These are phyloP conservation scores for Protea cynaroides DNA, from an alignment of 164 flowering plant genomes.

Conservation along the genomic window DNA sequence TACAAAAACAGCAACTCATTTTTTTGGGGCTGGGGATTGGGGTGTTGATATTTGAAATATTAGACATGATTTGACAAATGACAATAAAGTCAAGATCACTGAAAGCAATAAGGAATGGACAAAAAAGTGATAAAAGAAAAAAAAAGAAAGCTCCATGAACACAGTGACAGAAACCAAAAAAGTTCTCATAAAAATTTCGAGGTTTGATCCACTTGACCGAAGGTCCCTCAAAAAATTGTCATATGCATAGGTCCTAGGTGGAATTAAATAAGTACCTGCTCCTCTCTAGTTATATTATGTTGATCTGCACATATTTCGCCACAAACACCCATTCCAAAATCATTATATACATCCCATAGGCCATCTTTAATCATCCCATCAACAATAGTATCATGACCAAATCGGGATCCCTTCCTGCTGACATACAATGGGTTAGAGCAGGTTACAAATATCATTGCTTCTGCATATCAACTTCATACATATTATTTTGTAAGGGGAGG, in stretches of 20 bases:
- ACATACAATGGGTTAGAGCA: background rate
- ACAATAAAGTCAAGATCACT: too few species aligned
- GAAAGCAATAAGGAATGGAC: too few species aligned
- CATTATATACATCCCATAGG: slow-evolving; percentile 73
- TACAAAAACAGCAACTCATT: too few species aligned
- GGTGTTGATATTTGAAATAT: too few species aligned
- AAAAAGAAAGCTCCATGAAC: slow-evolving; percentile 2
- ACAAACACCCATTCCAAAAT: slow-evolving; percentile 68
- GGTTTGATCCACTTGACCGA: background rate
- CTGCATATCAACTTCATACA: background rate
- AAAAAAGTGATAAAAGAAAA: background rate
- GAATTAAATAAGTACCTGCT: slow-evolving; percentile 45
- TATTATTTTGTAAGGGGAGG: background rate
- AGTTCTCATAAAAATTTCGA: background rate
- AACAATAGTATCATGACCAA: slow-evolving; percentile 66
- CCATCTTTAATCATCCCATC: slow-evolving; percentile 87
- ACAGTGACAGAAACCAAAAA: background rate
- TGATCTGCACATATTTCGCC: slow-evolving; percentile 62
- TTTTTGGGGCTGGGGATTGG: too few species aligned
- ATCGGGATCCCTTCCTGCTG: slow-evolving; percentile 63
- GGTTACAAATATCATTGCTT: background rate
- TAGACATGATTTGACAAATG: too few species aligned
- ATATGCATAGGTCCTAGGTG: background rate
- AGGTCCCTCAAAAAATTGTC: background rate
- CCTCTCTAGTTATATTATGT: slow-evolving; percentile 53